Evolutionary conservation across 257 asterid genomes (phyloP).

Genomic region (Penstemon eatonii): DNA sequence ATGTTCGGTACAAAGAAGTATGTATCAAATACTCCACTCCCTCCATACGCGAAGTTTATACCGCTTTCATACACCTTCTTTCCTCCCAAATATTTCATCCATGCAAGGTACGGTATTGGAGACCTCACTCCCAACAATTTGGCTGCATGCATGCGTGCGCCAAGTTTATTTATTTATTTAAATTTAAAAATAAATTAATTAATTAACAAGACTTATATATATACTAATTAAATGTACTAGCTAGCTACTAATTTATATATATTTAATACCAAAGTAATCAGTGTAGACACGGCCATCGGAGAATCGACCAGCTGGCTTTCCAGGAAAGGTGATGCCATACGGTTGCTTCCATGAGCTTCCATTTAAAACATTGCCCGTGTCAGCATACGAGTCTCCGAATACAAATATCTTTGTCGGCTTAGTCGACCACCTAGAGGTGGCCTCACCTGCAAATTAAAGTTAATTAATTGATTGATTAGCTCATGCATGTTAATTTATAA

Average conservation of each 20-base stretch:
- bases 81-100: constrained; percentile 51
- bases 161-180: too few species aligned
- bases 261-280: constrained; percentile 64
- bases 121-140: constrained; percentile 64
- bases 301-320: constrained; percentile 90
- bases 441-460: constrained; percentile 27
- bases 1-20: constrained; percentile 53
- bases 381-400: constrained; percentile 92
- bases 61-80: constrained; percentile 46
- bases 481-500: too few species aligned
- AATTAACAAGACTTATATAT: not conserved
- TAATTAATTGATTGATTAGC: too few species aligned
- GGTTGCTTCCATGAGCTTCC: constrained; percentile 76
- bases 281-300: constrained; percentile 94
- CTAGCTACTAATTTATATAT: not conserved
- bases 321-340: constrained; percentile 87
- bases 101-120: constrained; percentile 56
- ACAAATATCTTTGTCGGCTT: constrained; percentile 69
- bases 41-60: constrained; percentile 87
- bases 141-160: constrained; percentile 43
- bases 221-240: not conserved
- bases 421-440: too few species aligned
- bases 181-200: not conserved
- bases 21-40: constrained; percentile 88
- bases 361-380: constrained; percentile 74